phyloP scores from a whole-genome alignment of 441 rosid species.

The Melastoma candidum region DNA sequence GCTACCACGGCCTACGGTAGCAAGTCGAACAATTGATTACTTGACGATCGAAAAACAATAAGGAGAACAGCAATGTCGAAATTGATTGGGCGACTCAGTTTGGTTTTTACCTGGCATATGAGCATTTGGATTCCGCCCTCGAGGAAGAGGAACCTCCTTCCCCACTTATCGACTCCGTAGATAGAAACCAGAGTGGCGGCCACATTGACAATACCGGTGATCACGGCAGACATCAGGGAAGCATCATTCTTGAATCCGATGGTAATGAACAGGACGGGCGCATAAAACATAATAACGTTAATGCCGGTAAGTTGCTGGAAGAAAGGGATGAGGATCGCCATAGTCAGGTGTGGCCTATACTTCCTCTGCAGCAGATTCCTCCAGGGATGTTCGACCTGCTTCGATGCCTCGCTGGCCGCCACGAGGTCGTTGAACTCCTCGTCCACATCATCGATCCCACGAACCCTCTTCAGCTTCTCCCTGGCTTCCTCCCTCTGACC shows the following conservation, averaged over 20 bases:
- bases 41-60: too few relatives aligned
- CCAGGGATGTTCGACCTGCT: conserved; percentile 61
- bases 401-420: conserved; percentile 60
- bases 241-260: conserved; percentile 59
- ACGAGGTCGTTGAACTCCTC: conserved; percentile 62
- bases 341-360: conserved; percentile 66
- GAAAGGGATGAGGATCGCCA: conserved; percentile 67
- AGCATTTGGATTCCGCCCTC: conserved; percentile 80
- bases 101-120: conserved; percentile 47
- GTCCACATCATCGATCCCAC: conserved; percentile 49
- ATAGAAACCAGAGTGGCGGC: conserved; percentile 61
- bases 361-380: conserved; percentile 47
- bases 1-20: conserved; percentile 40
- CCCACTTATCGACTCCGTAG: conserved; percentile 78
- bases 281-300: conserved; percentile 81
- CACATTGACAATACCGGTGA: conserved; percentile 62
- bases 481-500: conserved; percentile 43
- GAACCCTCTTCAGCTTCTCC: conserved; percentile 35
- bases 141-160: conserved; percentile 70
- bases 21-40: background rate
- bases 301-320: conserved; percentile 87
- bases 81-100: too few relatives aligned
- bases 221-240: conserved; percentile 74
- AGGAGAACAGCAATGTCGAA: too few relatives aligned
- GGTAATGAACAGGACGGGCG: conserved; percentile 71